Base-by-base conservation (phyloP, 2,329 filamentous ascomycete species). In the Beauveria sp. region DNA sequence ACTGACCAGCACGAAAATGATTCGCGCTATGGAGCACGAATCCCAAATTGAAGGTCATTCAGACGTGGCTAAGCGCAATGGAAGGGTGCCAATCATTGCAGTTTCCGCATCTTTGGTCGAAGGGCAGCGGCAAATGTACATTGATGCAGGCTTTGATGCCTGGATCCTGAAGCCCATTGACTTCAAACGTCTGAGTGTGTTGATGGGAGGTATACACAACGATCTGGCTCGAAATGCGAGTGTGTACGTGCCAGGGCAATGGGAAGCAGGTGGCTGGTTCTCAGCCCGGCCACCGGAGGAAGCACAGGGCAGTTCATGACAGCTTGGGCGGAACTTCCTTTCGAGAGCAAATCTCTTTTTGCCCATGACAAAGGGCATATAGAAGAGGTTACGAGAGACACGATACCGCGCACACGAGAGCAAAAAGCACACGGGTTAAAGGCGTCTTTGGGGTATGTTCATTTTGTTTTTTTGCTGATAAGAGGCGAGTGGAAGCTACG, bases 81-180 rank as follows among this genome's bases (percentile, higher is more conserved):
- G 85, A 26, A 83, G 88, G 38, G 81, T 93, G 2, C 90, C 92
- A 0, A 88, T 96, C 56, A 91, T 96, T 67, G 92, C 91, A 0
- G 91, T 96, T 0, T 96, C 91, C 0, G 91, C 92, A 8, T 93
- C 90, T 0, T 77, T 96, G 1, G 69, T 89, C 1, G 92, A 96
- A 70, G 81, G 79, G 20, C 83, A 92, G 50, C 82, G 78, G 56
- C 78, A 87, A 46, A 82, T 74, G 0, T 96, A 96, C 66, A 82
- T 91, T 49, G 80, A 89, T 50, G 86, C 86, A 7, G 92, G 92
- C 0, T 96, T 96, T 66, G 91, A 96, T 66, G 92, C 89, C 26
- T 96, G 91, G 91, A 92, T 96, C 28, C 77, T 96, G 62, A 96
- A 96, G 69, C 91, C 91, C 0, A 89, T 96, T 50, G 86, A 93